These are phyloP conservation scores for Geranium incanum DNA, from an alignment of 441 rosid genomes.

Conservation along the genomic window DNA sequence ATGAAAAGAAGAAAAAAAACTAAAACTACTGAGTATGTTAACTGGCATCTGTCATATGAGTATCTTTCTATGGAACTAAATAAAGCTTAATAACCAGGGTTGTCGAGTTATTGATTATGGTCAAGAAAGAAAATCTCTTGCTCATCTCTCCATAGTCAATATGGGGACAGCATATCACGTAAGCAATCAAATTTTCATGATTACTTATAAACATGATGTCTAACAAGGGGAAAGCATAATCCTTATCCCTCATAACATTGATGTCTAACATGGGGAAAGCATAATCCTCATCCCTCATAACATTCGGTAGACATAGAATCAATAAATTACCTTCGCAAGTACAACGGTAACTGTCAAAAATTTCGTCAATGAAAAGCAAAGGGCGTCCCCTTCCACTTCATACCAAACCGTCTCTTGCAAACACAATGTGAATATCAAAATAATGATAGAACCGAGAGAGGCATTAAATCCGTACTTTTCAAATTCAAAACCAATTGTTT, in stretches of 20 bases:
- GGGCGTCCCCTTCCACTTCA: constrained; percentile 67
- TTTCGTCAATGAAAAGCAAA: constrained; percentile 64
- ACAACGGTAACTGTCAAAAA: constrained; percentile 45
- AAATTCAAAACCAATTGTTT: constrained; percentile 38
- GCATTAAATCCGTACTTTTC: constrained; percentile 28
- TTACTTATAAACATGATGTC: neutral
- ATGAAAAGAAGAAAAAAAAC: neutral
- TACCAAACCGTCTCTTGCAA: constrained; percentile 82
- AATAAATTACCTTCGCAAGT: constrained; percentile 51
- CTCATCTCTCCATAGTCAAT: neutral
- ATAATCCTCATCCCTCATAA: constrained; percentile 22
- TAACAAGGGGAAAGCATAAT: constrained; percentile 15
- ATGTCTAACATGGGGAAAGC: constrained; percentile 8
- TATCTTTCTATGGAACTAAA: neutral
- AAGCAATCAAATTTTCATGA: neutral
- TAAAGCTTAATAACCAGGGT: neutral
- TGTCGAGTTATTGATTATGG: neutral
- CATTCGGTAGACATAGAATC: constrained; percentile 30
- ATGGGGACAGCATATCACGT: neutral
- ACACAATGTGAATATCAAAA: constrained; percentile 62
- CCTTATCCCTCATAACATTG: constrained; percentile 23
- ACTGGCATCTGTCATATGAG: neutral
- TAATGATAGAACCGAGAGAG: constrained; percentile 18
- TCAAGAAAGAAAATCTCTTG: neutral
- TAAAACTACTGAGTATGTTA: neutral